Evolutionary conservation across 495 filamentous ascomycete species (phyloP).

Genomic region (Lindgomyces ingoldianus): DNA sequence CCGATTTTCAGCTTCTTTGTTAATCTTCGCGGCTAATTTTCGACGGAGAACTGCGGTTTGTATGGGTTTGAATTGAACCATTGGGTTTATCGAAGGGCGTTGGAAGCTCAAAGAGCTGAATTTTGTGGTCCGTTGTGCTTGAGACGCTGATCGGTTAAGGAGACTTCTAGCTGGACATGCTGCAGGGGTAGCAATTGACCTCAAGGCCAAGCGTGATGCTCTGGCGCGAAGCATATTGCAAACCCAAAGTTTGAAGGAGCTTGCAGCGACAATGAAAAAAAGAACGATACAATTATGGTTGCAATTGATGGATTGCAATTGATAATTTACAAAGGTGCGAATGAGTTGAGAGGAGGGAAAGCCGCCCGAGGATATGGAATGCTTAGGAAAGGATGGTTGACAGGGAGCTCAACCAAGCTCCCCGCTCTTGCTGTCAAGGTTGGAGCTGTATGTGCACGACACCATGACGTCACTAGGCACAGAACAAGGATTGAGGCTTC

Average conservation of each 20-base stretch:
- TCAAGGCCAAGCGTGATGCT: constrained; percentile 40
- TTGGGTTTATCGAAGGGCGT: constrained; percentile 17
- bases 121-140: constrained; percentile 29
- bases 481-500: not conserved
- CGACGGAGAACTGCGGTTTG: constrained; percentile 33
- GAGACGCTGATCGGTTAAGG: constrained; percentile 15
- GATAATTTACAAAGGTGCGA: too few relatives aligned
- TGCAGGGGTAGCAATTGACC: constrained; percentile 34
- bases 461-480: constrained; percentile 18
- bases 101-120: constrained; percentile 24
- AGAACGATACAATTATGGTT: not conserved
- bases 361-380: not conserved
- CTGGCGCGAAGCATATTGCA: constrained; percentile 43
- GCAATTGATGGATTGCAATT: not conserved
- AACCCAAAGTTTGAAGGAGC: not conserved
- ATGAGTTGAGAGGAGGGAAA: not conserved
- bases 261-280: not conserved
- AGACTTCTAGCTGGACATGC: constrained; percentile 23
- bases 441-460: constrained; percentile 14
- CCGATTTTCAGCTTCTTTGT: constrained; percentile 56
- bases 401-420: not conserved
- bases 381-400: not conserved
- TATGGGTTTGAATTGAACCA: constrained; percentile 24
- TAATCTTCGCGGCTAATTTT: constrained; percentile 46
- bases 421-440: constrained; percentile 4